Evolutionary conservation across 371 early-diverging fungal species (phyloP).

Genomic region (Lichtheimia hyalospora): DNA sequence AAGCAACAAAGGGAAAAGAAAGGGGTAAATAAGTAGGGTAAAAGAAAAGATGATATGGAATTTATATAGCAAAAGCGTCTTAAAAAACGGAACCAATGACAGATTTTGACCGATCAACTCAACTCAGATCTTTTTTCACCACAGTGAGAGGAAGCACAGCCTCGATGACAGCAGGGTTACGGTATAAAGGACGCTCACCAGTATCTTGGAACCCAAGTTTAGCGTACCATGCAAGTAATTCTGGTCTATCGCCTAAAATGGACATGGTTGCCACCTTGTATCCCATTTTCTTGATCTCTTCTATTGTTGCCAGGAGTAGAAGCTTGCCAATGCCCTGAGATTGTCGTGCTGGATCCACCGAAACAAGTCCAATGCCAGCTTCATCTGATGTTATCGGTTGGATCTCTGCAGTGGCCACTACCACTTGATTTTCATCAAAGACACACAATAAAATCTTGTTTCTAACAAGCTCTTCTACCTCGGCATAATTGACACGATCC

Average conservation of each 20-base stretch:
- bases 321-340: conserved; percentile 61
- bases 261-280: conserved; percentile 42
- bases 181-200: conserved; percentile 28
- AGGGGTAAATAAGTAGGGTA: too few species aligned
- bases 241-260: conserved; percentile 50
- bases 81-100: too few species aligned
- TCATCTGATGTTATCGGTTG: conserved; percentile 17
- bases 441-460: conserved; percentile 28
- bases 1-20: too few species aligned
- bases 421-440: conserved; percentile 10
- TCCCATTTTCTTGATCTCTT: conserved; percentile 33
- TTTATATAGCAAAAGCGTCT: too few species aligned
- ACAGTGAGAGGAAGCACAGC: too few species aligned
- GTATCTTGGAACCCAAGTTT: conserved; percentile 56
- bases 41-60: too few species aligned
- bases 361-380: conserved; percentile 51
- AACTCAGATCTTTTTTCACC: too few species aligned
- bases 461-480: conserved; percentile 29
- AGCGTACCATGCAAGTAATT: conserved; percentile 53
- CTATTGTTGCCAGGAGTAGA: conserved; percentile 42
- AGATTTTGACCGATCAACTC: too few species aligned
- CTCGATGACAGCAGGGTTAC: too few species aligned
- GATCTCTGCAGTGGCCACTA: conserved; percentile 42
- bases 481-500: conserved; percentile 24
- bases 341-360: conserved; percentile 50